Conservation (phyloP, 805 yeast genomes). For the Metschnikowia kofuensis region DNA sequence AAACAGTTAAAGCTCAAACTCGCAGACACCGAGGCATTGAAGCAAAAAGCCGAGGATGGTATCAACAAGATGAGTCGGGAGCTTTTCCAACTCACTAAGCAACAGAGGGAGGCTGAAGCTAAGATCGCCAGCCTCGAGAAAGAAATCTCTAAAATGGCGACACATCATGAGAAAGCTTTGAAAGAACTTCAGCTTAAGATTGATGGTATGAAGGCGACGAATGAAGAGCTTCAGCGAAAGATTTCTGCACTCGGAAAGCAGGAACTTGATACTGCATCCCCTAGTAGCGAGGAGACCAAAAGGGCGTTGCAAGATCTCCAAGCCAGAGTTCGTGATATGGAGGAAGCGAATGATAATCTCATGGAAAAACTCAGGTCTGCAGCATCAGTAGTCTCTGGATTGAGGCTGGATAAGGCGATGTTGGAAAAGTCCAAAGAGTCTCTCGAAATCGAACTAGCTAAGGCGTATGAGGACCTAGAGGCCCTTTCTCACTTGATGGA, state of each 20-base stretch:
- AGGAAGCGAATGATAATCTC: slow-evolving; percentile 33
- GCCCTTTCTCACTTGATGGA: slow-evolving; percentile 9
- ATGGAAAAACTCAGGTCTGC: slow-evolving; percentile 43
- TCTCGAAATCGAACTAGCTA: slow-evolving; percentile 11
- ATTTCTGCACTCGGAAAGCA: slow-evolving; percentile 18
- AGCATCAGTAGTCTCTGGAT: slow-evolving; percentile 32
- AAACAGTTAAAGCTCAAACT: slow-evolving; percentile 32
- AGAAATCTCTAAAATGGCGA: slow-evolving; percentile 29
- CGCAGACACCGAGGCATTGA: slow-evolving; percentile 37
- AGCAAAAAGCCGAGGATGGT: slow-evolving; percentile 75
- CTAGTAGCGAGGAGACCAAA: slow-evolving; percentile 16
- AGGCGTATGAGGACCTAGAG: slow-evolving; percentile 15
- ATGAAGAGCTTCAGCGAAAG: slow-evolving; percentile 23
- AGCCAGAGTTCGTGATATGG: slow-evolving; percentile 11
- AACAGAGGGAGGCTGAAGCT: slow-evolving; percentile 51
- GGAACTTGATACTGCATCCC: slow-evolving; percentile 7
- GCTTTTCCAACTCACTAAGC: slow-evolving; percentile 60
- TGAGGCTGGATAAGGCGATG: slow-evolving; percentile 20
- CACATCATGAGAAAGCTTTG: slow-evolving; percentile 33
- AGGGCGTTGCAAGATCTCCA: slow-evolving; percentile 13
- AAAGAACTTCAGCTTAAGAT: slow-evolving; percentile 21
- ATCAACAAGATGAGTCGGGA: slow-evolving; percentile 89
- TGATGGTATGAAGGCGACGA: slow-evolving; percentile 21
- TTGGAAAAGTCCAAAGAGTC: slow-evolving; percentile 5
- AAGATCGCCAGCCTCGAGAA: slow-evolving; percentile 42